Evolutionary conservation across 495 filamentous ascomycete species (phyloP), one percentile per base, ranked within the genome.

Genomic region (Aspergillus asperescens): DNA sequence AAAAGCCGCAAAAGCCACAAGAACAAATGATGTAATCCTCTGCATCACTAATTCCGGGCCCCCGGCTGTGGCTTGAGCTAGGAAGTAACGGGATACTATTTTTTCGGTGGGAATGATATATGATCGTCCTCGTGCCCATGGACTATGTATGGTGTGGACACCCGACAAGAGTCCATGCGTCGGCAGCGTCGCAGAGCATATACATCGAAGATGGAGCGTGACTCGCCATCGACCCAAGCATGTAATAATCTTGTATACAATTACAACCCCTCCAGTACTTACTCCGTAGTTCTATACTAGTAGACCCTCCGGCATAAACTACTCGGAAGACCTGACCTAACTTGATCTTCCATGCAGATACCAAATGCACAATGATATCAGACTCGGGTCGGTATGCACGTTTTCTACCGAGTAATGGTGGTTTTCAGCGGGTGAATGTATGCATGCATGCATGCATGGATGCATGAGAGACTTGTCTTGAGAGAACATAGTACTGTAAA

Each of bases 351-450:
- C 28, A 38, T n/a, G 15, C 20, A 39, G 1, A 24, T 42, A 32
- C 5, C 40, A 9, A 42, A 51, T 51, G 48, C 39, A 51, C 25
- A 22, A 51, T 51, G 48, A 51, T 51, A 51, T 51, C 48, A 51
- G 48, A 20, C 22, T 20, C 9, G 39, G 13, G 5, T 12, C 38
- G 5, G 10, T 31, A 32, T 23, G 15, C 35, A 13, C 12, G 13
- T 3, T 22, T 27, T 35, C n/a, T 3, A 18, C 43, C 25, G 13
- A 13, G 29, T 32, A 13, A 13, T 32, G 10, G 29, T 13, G 29
- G n/a, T 4, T 7, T 10, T 12, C 10, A 32, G 32, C 6, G 3
- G 5, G 3, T 5, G 12, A 16, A n/a, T 35, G 5, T 35, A 15
- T 16, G 10, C 4, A n/a, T n/a, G n/a, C n/a, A n/a, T n/a, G n/a